A percentile compares a stretch with the other conserved stretches of the same genome.
Conservation (phyloP, 1,284 basidiomycete genomes). For the Volvariella volvacea region DNA sequence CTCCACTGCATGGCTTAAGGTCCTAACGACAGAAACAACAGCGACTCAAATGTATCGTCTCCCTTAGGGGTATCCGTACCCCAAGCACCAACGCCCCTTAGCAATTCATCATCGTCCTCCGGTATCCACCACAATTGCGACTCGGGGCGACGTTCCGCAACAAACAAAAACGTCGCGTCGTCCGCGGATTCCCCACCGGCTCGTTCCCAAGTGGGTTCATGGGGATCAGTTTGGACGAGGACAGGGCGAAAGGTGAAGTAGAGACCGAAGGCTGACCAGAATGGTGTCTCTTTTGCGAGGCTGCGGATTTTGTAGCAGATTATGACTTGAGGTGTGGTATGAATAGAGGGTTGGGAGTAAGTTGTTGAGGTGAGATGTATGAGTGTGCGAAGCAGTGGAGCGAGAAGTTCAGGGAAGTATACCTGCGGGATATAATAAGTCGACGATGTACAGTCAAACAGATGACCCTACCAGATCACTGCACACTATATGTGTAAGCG, state of each 20-base stretch:
- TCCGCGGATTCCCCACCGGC: slow-evolving; percentile 30
- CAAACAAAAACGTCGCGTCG: slow-evolving; percentile 52
- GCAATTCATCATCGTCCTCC: slow-evolving; percentile 41
- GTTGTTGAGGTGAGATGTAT: slow-evolving; percentile 50
- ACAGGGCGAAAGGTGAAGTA: slow-evolving; percentile 76
- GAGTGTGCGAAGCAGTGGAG: slow-evolving; percentile 62
- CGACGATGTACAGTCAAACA: neutral
- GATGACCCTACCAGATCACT: slow-evolving; percentile 61
- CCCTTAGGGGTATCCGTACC: slow-evolving; percentile 36
- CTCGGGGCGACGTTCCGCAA: slow-evolving; percentile 48
- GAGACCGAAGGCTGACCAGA: slow-evolving; percentile 77
- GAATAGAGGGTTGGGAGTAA: neutral
- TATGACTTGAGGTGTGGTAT: slow-evolving; percentile 28
- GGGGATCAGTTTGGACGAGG: slow-evolving; percentile 23
- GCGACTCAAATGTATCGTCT: slow-evolving; percentile 63
- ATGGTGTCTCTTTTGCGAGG: slow-evolving; percentile 67
- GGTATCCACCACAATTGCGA: slow-evolving; percentile 55
- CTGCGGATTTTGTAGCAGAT: slow-evolving; percentile 78
- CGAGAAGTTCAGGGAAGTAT: slow-evolving; percentile 70
- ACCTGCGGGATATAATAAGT: slow-evolving; percentile 33
- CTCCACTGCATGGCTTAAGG: no score
- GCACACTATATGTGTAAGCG: slow-evolving; percentile 60
- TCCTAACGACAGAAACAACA: slow-evolving; percentile 50
- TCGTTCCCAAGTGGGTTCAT: slow-evolving; percentile 27
- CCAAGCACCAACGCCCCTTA: slow-evolving; percentile 46